Evolutionary conservation across 257 asterid species (phyloP), one percentile per base, ranked within the genome.

Genomic region (Lycium barbarum): DNA sequence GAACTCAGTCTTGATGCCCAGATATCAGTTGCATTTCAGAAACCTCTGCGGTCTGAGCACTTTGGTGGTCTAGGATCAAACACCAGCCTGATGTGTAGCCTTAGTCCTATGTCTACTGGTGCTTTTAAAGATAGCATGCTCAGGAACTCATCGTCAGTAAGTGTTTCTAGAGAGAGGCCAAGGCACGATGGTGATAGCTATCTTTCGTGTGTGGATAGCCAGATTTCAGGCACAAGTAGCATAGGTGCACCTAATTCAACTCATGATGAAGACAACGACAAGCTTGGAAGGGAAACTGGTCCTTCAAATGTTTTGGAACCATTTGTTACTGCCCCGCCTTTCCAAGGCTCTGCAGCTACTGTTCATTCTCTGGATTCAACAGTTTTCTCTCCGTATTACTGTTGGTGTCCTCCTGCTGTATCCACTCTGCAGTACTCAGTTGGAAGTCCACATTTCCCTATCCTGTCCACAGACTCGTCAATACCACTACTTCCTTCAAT

Each of bases 351-450:
- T 9, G 92, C 90, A 82, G 74, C 80, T 9, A 88, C 86, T 84
- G 61, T 89, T 72, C 89, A 92, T 55, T 82, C 86, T 3, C 83
- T 90, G 38, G 91, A 86, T 47, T 84, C 94, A 3, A 84, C 93
- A 22, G 86, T 91, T 11, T 72, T 91, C 73, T 90, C 98, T 79
- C 98, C 98, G 81, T 91, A 88, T 74, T 96, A 95, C 85, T 95
- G 98, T 88, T 93, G 98, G 97, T 96, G 99, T 67, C 99, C 99
- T 73, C 93, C 97, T 22, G 90, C 88, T 83, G 93, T 89, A 40
- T 89, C 95, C 14, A 78, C 92, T 7, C 84, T 87, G 88, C 97
- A 88, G 59, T 92, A 67, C 84, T 73, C 90, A 3, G 84, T 87
- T 9, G 91, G 88, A 66, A 88, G 83, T 82, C 76, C 89, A 1